These are phyloP conservation scores for Sedum album DNA, from an alignment of 164 flowering plant genomes.

Conservation along the genomic window DNA sequence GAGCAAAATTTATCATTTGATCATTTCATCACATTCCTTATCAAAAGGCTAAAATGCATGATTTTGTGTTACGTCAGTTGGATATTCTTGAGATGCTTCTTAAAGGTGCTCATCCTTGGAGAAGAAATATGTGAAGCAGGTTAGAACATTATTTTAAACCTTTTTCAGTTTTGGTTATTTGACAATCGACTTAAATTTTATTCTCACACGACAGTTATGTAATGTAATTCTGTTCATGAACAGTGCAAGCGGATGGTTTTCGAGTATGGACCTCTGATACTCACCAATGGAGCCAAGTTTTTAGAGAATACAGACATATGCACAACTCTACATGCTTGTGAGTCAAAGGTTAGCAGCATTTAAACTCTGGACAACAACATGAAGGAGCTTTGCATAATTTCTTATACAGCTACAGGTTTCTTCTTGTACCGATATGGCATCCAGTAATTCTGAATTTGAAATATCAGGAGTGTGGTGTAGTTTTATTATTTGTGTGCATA, in stretches of 20 bases:
- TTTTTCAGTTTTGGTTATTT: background rate
- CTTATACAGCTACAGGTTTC: background rate
- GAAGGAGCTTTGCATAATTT: background rate
- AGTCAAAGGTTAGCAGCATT: background rate
- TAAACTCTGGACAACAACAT: background rate
- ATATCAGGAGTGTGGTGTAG: too few species aligned
- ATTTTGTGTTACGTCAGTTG: background rate
- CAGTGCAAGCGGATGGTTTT: conserved; percentile 4
- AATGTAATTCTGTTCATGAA: too few species aligned
- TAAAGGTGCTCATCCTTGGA: background rate
- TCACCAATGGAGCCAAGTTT: conserved; percentile 51
- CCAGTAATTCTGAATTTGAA: too few species aligned
- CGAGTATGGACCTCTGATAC: background rate
- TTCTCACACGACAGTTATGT: conserved; percentile 12
- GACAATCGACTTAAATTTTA: conserved; percentile 8
- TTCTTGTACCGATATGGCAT: too few species aligned
- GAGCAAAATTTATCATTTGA: background rate
- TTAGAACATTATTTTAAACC: background rate
- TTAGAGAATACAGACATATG: conserved; percentile 60
- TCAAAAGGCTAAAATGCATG: too few species aligned
- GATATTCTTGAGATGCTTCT: background rate
- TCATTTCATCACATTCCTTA: too few species aligned
- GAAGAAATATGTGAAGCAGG: background rate
- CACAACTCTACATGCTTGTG: conserved; percentile 54
- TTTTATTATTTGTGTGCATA: too few species aligned